phyloP scores from a whole-genome alignment of 371 early-diverging fungal genomes.

The Haplosporangium sp. region DNA sequence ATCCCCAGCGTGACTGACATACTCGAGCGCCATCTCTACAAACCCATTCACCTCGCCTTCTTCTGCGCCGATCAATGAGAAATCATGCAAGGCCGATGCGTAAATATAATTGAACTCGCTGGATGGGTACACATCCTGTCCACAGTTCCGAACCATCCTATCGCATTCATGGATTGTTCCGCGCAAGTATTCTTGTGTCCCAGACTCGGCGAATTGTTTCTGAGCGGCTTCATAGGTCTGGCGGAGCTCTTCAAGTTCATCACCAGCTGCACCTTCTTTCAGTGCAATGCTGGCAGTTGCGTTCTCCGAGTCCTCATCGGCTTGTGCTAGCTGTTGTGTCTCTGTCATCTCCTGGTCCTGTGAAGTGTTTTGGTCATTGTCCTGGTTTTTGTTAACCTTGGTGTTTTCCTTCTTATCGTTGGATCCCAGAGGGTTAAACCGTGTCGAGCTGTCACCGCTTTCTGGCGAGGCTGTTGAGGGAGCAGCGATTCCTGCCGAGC shows the following conservation, averaged over 20 bases:
- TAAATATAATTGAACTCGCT: conserved; percentile 65
- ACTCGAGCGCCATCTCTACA: conserved; percentile 41
- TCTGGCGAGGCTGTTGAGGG: background rate
- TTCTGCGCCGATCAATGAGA: conserved; percentile 46
- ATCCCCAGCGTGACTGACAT: conserved; percentile 36
- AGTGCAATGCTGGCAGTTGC: conserved; percentile 24
- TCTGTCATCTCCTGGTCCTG: conserved; percentile 1
- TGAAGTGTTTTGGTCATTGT: conserved; percentile 5
- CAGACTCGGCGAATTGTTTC: conserved; percentile 49
- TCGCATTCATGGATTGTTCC: conserved; percentile 74
- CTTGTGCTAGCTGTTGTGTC: background rate
- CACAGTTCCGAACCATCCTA: conserved; percentile 69
- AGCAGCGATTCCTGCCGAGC: conserved; percentile 15
- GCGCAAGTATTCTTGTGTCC: conserved; percentile 57
- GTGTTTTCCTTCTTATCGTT: background rate
- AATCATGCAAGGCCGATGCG: conserved; percentile 67
- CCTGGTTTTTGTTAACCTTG: background rate
- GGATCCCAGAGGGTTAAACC: conserved; percentile 33
- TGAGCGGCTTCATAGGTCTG: conserved; percentile 55
- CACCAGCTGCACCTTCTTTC: conserved; percentile 39
- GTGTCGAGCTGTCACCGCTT: background rate
- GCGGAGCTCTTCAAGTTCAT: conserved; percentile 42
- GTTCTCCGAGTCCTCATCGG: background rate
- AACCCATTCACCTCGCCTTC: conserved; percentile 37
- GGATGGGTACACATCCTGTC: conserved; percentile 53